These are phyloP conservation scores for Acanthochlamys bracteata DNA, from an alignment of 106 monocot genomes.

Conservation along the genomic window DNA sequence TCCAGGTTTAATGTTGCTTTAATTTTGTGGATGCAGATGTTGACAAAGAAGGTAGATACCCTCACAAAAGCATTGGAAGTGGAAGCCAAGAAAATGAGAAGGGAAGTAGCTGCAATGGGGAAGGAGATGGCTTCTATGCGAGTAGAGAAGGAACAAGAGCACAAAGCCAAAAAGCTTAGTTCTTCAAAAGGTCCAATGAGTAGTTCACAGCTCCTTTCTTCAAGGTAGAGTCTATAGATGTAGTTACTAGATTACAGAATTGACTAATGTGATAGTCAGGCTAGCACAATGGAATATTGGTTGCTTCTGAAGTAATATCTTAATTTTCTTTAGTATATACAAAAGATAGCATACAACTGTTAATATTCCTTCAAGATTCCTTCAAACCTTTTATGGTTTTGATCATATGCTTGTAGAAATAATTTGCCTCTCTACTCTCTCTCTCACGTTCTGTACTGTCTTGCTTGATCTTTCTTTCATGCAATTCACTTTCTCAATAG, in stretches of 20 bases:
- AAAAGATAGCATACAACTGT: too few species aligned
- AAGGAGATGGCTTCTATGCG: conserved; percentile 88
- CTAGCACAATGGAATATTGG: not conserved
- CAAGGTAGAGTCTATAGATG: conserved; percentile 29
- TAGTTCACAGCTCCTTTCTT: conserved; percentile 51
- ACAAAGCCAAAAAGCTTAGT: conserved; percentile 46
- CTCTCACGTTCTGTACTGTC: too few species aligned
- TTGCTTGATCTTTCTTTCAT: too few species aligned
- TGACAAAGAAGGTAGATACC: conserved; percentile 84
- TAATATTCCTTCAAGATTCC: too few species aligned
- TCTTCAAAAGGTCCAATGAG: conserved; percentile 45
- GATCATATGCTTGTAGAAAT: too few species aligned
- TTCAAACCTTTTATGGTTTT: too few species aligned
- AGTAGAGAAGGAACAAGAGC: conserved; percentile 67
- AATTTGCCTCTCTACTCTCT: too few species aligned
- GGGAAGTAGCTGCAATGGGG: conserved; percentile 90
- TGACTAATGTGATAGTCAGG: not conserved
- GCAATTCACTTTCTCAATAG: too few species aligned
- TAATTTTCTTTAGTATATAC: too few species aligned
- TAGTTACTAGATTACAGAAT: not conserved
- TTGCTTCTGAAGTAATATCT: too few species aligned
- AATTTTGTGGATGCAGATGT: conserved; percentile 39
- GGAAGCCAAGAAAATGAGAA: conserved; percentile 98
- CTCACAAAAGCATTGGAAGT: conserved; percentile 94
- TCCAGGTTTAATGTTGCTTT: not conserved